Evolutionary conservation across 2,329 filamentous ascomycete species (phyloP), one percentile per base, ranked within the genome.

Genomic region (Fusarium globosum): DNA sequence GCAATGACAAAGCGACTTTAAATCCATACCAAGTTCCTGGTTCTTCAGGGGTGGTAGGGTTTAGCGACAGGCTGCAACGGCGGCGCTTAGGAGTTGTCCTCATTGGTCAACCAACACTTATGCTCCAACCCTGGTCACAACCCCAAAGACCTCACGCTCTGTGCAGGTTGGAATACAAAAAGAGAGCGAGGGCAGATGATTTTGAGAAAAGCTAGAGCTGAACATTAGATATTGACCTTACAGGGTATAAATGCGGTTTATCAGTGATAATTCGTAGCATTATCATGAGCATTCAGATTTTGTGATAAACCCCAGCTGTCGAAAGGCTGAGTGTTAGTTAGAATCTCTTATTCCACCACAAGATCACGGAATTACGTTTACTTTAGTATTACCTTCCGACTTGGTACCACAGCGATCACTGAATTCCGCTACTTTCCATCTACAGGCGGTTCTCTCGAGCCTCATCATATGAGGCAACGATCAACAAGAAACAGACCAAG

Each of bases 61-160:
- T 65, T 61, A 71, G 71, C 71, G 76, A 75, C 76, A 73, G 71
- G 71, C 69, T 76, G 76, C 72, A 77, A 76, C 73, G 68, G 73
- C 76, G 77, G 79, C 79, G 79, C 79, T 79, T 80, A 80, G 59
- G 68, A 76, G 45, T 61, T 56, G 20, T 41, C 62, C 51, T 76
- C 65, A 80, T 80, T 80, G 79, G 79, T 45, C 58, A 56, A 36
- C 33, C 53, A 43, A 67, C 65, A 42, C 62, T 61, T 71, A 60
- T 66, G 60, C 49, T 56, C 70, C 61, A 70, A 68, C 69, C 73
- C 73, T 63, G 67, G 73, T 78, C 76, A 72, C 76, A 78, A 70
- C 61, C 64, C 62, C 62, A 66, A 68, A 62, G 68, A 71, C 64
- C 62, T 71, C 60, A 75, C 56, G 68, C 15, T 55, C 23, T 55